These are phyloP conservation scores for Pichia sp. DNA, from an alignment of 1,139 yeast species.

Conservation along the genomic window DNA sequence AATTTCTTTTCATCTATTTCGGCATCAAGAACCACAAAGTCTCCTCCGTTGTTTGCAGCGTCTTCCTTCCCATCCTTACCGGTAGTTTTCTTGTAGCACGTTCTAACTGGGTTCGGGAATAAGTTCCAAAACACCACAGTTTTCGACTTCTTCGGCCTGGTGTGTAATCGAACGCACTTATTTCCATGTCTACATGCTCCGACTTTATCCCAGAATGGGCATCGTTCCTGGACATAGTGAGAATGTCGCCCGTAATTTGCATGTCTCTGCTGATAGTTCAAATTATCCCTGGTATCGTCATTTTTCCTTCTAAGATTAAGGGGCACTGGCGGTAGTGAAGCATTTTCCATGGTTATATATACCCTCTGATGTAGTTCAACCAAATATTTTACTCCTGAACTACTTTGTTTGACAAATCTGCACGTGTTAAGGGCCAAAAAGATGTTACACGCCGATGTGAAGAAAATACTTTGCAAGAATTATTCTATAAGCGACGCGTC, in stretches of 20 bases:
- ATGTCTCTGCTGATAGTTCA: not conserved
- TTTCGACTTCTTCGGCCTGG: conserved; percentile 61
- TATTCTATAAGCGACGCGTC: not conserved
- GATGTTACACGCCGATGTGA: no score
- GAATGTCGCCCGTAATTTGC: not conserved
- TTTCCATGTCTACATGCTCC: conserved; percentile 96
- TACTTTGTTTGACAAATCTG: no score
- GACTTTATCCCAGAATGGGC: conserved; percentile 66
- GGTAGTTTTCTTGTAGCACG: conserved; percentile 8
- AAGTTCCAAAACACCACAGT: conserved; percentile 67
- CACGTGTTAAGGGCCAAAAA: no score
- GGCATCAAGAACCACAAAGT: conserved; percentile 8
- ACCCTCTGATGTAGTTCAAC: no score
- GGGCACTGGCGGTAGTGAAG: conserved; percentile 1
- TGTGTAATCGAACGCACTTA: conserved; percentile 75
- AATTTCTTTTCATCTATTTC: conserved; percentile 35
- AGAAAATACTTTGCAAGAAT: no score
- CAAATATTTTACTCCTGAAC: no score
- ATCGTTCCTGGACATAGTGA: conserved; percentile 11
- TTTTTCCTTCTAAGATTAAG: not conserved
- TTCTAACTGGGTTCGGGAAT: conserved; percentile 55
- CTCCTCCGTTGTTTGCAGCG: conserved; percentile 8
- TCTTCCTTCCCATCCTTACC: not conserved
- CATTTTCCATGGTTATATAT: not conserved
- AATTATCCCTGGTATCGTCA: not conserved